Evolutionary conservation across 2,329 filamentous ascomycete species (phyloP).

Genomic region (Xylaria sp.): DNA sequence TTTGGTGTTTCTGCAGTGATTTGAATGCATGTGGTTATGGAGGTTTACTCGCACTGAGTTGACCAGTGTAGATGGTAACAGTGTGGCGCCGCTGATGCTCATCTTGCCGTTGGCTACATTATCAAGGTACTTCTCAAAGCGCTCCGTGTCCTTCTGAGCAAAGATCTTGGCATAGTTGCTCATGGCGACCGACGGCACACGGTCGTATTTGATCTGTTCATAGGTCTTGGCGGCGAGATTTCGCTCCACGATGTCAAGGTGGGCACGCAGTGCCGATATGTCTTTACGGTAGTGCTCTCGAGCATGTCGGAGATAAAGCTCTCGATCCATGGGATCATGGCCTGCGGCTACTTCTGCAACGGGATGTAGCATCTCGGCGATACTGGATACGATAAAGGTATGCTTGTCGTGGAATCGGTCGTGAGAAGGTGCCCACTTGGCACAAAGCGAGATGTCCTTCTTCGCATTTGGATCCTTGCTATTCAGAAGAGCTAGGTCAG

Average conservation of each 20-base stretch:
- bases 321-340: conserved; percentile 45
- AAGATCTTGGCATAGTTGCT: conserved; percentile 57
- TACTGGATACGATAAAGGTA: conserved; percentile 61
- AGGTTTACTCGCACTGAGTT: conserved; percentile 20
- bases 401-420: conserved; percentile 62
- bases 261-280: conserved; percentile 57
- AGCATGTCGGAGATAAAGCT: conserved; percentile 58
- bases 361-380: conserved; percentile 60
- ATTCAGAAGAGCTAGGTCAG: conserved; percentile 51
- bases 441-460: conserved; percentile 58
- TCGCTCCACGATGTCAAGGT: conserved; percentile 59
- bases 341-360: conserved; percentile 42
- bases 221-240: conserved; percentile 54
- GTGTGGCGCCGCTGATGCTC: conserved; percentile 60
- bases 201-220: conserved; percentile 60
- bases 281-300: conserved; percentile 60
- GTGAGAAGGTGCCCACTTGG: conserved; percentile 65
- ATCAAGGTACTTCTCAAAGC: conserved; percentile 56
- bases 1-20: too few relatives aligned
- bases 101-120: conserved; percentile 54
- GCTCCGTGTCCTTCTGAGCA: conserved; percentile 53
- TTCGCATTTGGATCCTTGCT: conserved; percentile 47
- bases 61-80: conserved; percentile 59
- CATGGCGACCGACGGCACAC: conserved; percentile 63
- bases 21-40: too few relatives aligned